Conservation (phyloP, 2,329 filamentous ascomycete species). For the Aspergillus intermedius region DNA sequence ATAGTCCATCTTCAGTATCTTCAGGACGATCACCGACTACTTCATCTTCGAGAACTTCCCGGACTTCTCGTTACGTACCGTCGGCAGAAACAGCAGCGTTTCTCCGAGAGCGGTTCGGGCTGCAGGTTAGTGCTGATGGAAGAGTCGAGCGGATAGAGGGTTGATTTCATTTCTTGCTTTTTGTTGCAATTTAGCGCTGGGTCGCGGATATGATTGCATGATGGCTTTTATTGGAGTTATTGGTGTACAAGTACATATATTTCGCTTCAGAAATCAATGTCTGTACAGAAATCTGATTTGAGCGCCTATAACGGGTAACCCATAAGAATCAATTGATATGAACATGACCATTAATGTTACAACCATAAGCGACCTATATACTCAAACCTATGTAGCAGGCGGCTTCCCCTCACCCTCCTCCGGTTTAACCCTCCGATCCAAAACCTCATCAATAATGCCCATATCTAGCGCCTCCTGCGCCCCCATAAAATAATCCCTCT, state of each 20-base stretch:
- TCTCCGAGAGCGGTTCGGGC: conserved; percentile 32
- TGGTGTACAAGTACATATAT: not conserved
- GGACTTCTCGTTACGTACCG: conserved; percentile 20
- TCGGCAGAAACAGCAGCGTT: conserved; percentile 32
- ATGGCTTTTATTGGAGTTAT: not conserved
- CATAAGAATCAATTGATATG: too few relatives aligned
- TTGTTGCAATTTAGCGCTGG: not conserved
- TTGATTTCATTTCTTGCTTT: conserved; percentile 6
- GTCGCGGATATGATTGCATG: not conserved
- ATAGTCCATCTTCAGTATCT: conserved; percentile 16
- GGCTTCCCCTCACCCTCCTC: conserved; percentile 19
- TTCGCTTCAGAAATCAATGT: not conserved
- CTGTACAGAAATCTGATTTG: not conserved
- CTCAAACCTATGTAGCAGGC: conserved; percentile 9
- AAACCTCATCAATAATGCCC: conserved; percentile 86
- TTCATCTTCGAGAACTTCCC: conserved; percentile 1
- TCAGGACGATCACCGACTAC: not conserved
- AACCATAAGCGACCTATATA: not conserved
- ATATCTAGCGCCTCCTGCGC: conserved; percentile 81
- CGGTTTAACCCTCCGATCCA: conserved; percentile 44
- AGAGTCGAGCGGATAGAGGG: conserved; percentile 25
- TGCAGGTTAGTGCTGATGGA: conserved; percentile 30
- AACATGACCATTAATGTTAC: conserved; percentile 5
- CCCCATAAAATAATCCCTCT: conserved; percentile 89
- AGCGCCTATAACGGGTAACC: too few relatives aligned